Evolutionary conservation across 2,329 filamentous ascomycete genomes (phyloP).

Genomic region (Nakataea oryzae): DNA sequence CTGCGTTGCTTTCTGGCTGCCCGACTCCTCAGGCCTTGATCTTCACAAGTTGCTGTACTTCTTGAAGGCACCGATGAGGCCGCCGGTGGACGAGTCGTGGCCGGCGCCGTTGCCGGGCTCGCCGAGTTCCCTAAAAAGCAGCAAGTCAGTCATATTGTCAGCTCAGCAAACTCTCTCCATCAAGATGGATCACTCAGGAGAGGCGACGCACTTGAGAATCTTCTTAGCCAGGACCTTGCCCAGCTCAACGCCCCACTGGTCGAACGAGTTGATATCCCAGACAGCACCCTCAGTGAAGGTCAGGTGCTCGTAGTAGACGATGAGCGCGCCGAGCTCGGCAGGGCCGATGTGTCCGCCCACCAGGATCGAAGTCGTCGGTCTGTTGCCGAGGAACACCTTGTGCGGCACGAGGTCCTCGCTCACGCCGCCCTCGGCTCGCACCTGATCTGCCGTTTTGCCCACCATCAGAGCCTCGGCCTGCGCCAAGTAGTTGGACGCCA

Average conservation of each 20-base stretch:
- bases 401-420: slow-evolving; percentile 76
- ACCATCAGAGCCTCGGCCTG: slow-evolving; percentile 88
- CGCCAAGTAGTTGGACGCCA: slow-evolving; percentile 85
- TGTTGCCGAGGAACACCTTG: slow-evolving; percentile 98
- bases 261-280: slow-evolving; percentile 99
- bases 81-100: slow-evolving; percentile 82
- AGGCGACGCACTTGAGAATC: slow-evolving; percentile 45
- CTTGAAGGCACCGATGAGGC: slow-evolving; percentile 90
- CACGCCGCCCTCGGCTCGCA: slow-evolving; percentile 60
- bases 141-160: background rate
- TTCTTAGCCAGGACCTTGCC: slow-evolving; percentile 95
- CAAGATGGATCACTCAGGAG: background rate
- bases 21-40: background rate
- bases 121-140: slow-evolving; percentile 59
- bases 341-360: slow-evolving; percentile 87
- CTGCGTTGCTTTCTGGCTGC: background rate
- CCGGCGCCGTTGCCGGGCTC: slow-evolving; percentile 56
- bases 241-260: slow-evolving; percentile 98
- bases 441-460: slow-evolving; percentile 73
- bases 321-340: slow-evolving; percentile 83
- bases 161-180: background rate
- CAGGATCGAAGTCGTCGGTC: slow-evolving; percentile 90
- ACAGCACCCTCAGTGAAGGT: slow-evolving; percentile 96
- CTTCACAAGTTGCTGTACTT: slow-evolving; percentile 44
- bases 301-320: slow-evolving; percentile 98